Conservation (phyloP, 768 basidiomycete species). For the Boletus insuetus region DNA sequence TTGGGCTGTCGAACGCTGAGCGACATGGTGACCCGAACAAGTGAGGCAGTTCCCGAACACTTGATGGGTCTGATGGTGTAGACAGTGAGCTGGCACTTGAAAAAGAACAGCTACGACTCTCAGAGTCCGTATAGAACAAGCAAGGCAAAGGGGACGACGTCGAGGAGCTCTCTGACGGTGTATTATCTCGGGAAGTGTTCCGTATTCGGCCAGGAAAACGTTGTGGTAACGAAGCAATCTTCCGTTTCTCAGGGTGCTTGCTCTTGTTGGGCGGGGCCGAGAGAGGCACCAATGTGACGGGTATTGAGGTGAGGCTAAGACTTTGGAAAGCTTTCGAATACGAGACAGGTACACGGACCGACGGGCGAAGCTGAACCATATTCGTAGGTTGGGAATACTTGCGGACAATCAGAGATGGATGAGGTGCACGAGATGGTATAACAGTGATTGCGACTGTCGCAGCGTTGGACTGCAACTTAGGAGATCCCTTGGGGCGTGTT, state of each 20-base stretch:
- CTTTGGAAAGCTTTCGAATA: slow-evolving; percentile 1
- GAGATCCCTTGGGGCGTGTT: neutral
- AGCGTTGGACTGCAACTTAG: neutral
- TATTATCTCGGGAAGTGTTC: neutral
- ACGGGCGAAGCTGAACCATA: neutral
- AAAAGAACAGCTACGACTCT: neutral
- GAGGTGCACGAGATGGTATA: slow-evolving; percentile 14
- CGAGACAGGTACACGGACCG: neutral
- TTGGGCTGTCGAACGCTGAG: neutral
- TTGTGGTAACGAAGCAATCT: slow-evolving; percentile 6
- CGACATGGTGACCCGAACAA: neutral
- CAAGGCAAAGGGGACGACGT: slow-evolving; percentile 3
- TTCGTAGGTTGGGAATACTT: neutral
- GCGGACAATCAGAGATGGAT: slow-evolving; percentile 8
- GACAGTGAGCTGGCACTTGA: slow-evolving; percentile 1
- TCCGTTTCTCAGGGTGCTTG: neutral
- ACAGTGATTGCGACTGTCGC: slow-evolving; percentile 19
- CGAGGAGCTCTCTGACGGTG: slow-evolving; percentile 8
- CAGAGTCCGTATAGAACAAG: neutral
- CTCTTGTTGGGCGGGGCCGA: neutral
- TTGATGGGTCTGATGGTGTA: neutral
- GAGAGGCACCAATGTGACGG: slow-evolving; percentile 9
- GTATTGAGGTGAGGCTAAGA: neutral
- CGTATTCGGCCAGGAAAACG: neutral
- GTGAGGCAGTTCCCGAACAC: neutral